Conservation (phyloP, 2,329 filamentous ascomycete genomes). For the Phyllosticta citriasiana region DNA sequence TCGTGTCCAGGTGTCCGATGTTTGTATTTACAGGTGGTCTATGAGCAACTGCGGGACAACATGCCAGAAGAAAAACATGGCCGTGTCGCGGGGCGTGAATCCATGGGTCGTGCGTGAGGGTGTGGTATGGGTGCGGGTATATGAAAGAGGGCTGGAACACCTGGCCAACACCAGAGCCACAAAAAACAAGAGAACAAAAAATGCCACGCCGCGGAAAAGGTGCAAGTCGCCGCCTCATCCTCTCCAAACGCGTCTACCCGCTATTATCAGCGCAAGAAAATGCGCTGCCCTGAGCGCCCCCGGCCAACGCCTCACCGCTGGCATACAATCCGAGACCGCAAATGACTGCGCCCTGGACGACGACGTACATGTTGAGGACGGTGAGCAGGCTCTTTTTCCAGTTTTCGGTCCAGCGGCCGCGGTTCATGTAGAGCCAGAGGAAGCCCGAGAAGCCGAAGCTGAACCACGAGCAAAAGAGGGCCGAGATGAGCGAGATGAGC, state of each 20-base stretch:
- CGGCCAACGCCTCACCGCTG: conserved; percentile 17
- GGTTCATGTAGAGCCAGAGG: conserved; percentile 41
- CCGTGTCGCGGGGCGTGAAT: too few relatives aligned
- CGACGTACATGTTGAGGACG: conserved; percentile 34
- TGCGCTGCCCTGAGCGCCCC: conserved; percentile 18
- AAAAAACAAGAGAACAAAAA: too few relatives aligned
- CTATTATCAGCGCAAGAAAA: conserved; percentile 24
- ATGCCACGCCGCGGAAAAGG: too few relatives aligned
- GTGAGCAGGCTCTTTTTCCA: conserved; percentile 35
- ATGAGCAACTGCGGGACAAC: too few relatives aligned
- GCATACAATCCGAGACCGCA: conserved; percentile 18
- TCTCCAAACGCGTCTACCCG: background rate
- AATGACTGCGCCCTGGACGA: conserved; percentile 24
- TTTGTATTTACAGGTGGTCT: too few relatives aligned
- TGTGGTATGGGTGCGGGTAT: too few relatives aligned
- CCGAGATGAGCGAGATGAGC: conserved; percentile 50
- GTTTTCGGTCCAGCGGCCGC: conserved; percentile 27
- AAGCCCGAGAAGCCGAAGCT: conserved; percentile 40
- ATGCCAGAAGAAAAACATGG: too few relatives aligned
- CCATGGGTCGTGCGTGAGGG: too few relatives aligned
- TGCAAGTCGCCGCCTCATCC: too few relatives aligned
- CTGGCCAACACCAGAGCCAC: too few relatives aligned
- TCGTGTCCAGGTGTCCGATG: too few relatives aligned
- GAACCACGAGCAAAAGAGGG: conserved; percentile 60
- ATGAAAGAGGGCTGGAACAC: too few relatives aligned